phyloP scores from a whole-genome alignment of 2,329 filamentous ascomycete genomes.

The Orbilia quercus region DNA sequence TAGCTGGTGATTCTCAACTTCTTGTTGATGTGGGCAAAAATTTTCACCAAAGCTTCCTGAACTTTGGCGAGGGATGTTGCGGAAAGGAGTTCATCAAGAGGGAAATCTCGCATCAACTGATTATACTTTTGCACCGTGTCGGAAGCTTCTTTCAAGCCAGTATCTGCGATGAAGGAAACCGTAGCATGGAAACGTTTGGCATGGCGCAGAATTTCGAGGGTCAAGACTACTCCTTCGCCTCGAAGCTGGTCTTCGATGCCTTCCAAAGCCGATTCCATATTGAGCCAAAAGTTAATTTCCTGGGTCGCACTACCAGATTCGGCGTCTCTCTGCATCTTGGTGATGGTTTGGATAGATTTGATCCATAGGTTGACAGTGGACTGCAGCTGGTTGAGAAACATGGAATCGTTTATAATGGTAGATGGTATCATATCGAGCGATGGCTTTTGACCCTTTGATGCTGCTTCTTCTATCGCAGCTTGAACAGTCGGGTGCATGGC shows the following conservation, averaged over 20 bases:
- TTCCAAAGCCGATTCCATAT: constrained; percentile 93
- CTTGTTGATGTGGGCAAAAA: constrained; percentile 96
- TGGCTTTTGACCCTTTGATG: constrained; percentile 73
- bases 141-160: constrained; percentile 92
- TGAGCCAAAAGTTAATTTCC: constrained; percentile 99
- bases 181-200: constrained; percentile 98
- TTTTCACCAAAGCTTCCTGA: constrained; percentile 85
- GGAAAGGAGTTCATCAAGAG: constrained; percentile 91
- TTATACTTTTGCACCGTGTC: constrained; percentile 99
- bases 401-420: constrained; percentile 83
- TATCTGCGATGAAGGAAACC: constrained; percentile 95
- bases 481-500: constrained; percentile 90
- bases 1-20: constrained; percentile 97
- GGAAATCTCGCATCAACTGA: constrained; percentile 97
- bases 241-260: constrained; percentile 88
- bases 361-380: constrained; percentile 97
- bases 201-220: constrained; percentile 92
- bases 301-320: constrained; percentile 84
- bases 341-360: constrained; percentile 96
- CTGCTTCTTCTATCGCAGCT: constrained; percentile 81
- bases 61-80: constrained; percentile 89
- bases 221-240: constrained; percentile 88
- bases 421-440: constrained; percentile 81
- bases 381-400: constrained; percentile 92
- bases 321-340: constrained; percentile 89